Evolutionary conservation across 306 rosid genomes (phyloP).

Genomic region (Luffa aegyptiaca): DNA sequence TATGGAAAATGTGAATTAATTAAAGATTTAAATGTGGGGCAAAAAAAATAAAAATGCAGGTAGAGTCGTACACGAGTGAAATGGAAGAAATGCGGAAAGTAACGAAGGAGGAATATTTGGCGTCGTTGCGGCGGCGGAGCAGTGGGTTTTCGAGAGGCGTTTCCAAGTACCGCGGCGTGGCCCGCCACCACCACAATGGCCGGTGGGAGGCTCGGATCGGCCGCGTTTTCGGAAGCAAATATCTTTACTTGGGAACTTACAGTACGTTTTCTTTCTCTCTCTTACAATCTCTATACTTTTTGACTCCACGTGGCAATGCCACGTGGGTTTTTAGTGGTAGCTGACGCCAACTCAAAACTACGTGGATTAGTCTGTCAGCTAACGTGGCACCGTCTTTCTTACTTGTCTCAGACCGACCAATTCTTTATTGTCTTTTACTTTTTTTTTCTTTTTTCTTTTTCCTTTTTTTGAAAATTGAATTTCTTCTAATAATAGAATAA

Average conservation of each 20-base stretch:
- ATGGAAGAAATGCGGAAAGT: slow-evolving; percentile 60
- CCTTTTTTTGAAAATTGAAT: not conserved
- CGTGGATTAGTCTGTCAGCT: not conserved
- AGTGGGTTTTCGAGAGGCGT: slow-evolving; percentile 92
- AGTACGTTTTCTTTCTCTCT: slow-evolving; percentile 35
- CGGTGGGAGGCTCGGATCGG: slow-evolving; percentile 99
- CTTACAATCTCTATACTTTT: not conserved
- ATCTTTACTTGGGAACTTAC: slow-evolving; percentile 80
- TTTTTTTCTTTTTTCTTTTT: too few species aligned
- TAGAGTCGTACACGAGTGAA: slow-evolving; percentile 51
- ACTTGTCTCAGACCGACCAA: not conserved
- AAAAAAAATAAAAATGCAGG: slow-evolving; percentile 33
- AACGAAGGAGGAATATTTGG: slow-evolving; percentile 66
- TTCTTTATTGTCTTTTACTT: not conserved
- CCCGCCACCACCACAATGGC: slow-evolving; percentile 94
- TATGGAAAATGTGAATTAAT: not conserved
- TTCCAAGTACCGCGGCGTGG: slow-evolving; percentile 92
- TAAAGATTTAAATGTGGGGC: not conserved
- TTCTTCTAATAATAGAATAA: not conserved
- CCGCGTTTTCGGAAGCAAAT: slow-evolving; percentile 81
- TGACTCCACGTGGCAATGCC: not conserved
- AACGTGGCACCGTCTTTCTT: not conserved
- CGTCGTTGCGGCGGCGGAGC: slow-evolving; percentile 66
- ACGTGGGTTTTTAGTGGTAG: not conserved
- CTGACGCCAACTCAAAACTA: not conserved